phyloP scores from a whole-genome alignment of 768 basidiomycete species.

The Clitopilus passeckerianus region DNA sequence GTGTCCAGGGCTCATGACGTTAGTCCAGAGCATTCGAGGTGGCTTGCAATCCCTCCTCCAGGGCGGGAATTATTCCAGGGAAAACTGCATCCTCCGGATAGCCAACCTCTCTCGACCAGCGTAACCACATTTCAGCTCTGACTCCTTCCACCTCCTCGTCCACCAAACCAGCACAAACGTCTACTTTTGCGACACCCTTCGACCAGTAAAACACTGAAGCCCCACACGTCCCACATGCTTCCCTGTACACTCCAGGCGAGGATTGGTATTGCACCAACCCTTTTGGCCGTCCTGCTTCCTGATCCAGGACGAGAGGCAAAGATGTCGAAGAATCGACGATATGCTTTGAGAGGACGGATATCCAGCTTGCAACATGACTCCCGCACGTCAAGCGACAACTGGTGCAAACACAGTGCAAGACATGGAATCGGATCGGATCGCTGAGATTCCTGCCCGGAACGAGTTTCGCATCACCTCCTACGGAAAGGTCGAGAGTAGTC shows the following conservation, averaged over 20 bases:
- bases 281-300: conserved; percentile 5
- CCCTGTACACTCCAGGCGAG: conserved; percentile 18
- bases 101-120: neutral
- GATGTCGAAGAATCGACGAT: conserved; percentile 11
- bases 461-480: conserved; percentile 20
- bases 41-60: neutral
- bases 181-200: conserved; percentile 3
- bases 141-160: neutral
- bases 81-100: neutral
- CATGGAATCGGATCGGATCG: conserved; percentile 18
- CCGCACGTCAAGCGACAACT: conserved; percentile 22
- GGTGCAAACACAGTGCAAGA: conserved; percentile 23
- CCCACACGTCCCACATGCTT: conserved; percentile 24
- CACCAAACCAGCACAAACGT: neutral
- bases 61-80: neutral
- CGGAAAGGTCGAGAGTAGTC: conserved; percentile 16
- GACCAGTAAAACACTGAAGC: conserved; percentile 23
- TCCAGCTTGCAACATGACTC: conserved; percentile 22
- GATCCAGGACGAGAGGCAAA: conserved; percentile 11
- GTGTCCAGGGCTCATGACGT: no score
- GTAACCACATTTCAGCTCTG: neutral
- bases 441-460: neutral
- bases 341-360: conserved; percentile 20
- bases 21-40: neutral
- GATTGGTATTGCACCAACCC: conserved; percentile 24